Percentiles rank a stretch among this genome's conserved stretches.
These are phyloP conservation scores for Trichoderma guizhouense DNA, from an alignment of 2,329 filamentous ascomycete species.

Conservation along the genomic window DNA sequence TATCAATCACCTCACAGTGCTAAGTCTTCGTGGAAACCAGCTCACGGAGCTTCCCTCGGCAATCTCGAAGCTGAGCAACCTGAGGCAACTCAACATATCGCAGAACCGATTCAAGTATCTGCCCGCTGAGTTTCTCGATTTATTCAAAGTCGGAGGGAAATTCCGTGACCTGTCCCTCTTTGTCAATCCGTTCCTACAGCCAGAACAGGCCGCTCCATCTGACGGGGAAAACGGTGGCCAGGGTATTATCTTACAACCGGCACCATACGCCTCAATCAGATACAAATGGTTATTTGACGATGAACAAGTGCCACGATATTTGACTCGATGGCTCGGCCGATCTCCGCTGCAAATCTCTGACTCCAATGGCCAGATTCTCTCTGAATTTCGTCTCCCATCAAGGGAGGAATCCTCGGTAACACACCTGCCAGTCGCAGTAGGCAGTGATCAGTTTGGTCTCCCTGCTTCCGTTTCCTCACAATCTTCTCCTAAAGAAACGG, in stretches of 20 bases:
- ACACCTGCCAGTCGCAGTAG: conserved; percentile 24
- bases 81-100: conserved; percentile 62
- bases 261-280: neutral
- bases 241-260: neutral
- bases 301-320: conserved; percentile 21
- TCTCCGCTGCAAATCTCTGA: conserved; percentile 33
- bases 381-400: conserved; percentile 30
- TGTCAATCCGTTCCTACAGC: conserved; percentile 60
- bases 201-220: conserved; percentile 23
- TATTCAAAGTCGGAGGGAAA: conserved; percentile 45
- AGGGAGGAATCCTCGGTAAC: conserved; percentile 20
- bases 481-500: conserved; percentile 16
- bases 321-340: conserved; percentile 29
- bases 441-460: neutral
- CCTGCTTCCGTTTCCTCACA: conserved; percentile 10
- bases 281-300: neutral
- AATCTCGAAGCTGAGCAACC: conserved; percentile 55
- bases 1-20: conserved; percentile 58
- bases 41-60: conserved; percentile 59
- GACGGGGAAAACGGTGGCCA: conserved; percentile 9
- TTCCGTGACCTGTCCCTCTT: conserved; percentile 54
- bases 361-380: conserved; percentile 29
- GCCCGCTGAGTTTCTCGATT: conserved; percentile 59
- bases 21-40: conserved; percentile 63
- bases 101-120: conserved; percentile 60